Conservation (phyloP, 1,284 basidiomycete genomes). For the Pseudozyma hubeiensis region DNA sequence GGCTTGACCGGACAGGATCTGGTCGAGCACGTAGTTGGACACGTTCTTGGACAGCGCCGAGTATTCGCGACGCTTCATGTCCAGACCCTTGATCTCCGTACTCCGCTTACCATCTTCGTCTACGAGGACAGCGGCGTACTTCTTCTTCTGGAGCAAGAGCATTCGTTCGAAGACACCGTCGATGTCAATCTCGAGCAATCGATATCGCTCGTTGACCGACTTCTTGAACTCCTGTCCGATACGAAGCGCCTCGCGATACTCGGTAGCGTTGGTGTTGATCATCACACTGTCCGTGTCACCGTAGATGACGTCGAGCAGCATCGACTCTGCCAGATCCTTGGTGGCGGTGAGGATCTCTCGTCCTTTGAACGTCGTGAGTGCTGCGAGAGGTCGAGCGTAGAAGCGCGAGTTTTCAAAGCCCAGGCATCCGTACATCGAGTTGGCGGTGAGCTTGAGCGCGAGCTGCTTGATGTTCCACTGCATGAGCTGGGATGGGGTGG, state of each 20-base stretch:
- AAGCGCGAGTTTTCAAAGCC: slow-evolving; percentile 97
- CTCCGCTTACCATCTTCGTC: slow-evolving; percentile 54
- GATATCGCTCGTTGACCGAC: slow-evolving; percentile 94
- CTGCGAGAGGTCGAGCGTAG: slow-evolving; percentile 95
- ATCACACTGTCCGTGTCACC: slow-evolving; percentile 99
- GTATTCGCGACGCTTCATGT: slow-evolving; percentile 99
- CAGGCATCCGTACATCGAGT: slow-evolving; percentile 99
- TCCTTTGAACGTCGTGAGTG: slow-evolving; percentile 96
- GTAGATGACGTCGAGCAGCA: slow-evolving; percentile 93
- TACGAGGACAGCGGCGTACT: slow-evolving; percentile 92
- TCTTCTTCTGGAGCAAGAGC: slow-evolving; percentile 96
- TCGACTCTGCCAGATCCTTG: slow-evolving; percentile 87
- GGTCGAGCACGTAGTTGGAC: slow-evolving; percentile 77
- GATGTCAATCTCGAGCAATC: slow-evolving; percentile 94
- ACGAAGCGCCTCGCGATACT: slow-evolving; percentile 86
- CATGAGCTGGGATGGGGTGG: slow-evolving; percentile 80
- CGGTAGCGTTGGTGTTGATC: slow-evolving; percentile 93
- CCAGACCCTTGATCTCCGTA: slow-evolving; percentile 91
- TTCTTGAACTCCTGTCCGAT: slow-evolving; percentile 94
- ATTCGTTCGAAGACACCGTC: slow-evolving; percentile 94
- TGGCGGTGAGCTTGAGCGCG: slow-evolving; percentile 96
- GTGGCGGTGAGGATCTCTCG: slow-evolving; percentile 96
- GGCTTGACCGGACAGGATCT: slow-evolving; percentile 89
- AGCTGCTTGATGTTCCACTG: slow-evolving; percentile 97
- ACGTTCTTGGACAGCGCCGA: slow-evolving; percentile 90